Evolutionary conservation across 192 early-diverging fungal genomes (phyloP).

Genomic region (Kickxella alabastrina): DNA sequence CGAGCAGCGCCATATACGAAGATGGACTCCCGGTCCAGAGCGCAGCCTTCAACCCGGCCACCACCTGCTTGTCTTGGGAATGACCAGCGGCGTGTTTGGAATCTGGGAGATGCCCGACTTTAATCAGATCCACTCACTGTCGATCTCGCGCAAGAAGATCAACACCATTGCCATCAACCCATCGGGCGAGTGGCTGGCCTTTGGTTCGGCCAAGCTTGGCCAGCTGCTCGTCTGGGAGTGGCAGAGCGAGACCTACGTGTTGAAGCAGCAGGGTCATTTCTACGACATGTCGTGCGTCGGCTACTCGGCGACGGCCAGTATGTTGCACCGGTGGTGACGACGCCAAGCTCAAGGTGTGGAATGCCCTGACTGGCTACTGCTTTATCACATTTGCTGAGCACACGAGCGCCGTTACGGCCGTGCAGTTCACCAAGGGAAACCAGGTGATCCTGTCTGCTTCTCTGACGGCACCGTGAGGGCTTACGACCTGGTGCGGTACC

Average conservation of each 20-base stretch:
- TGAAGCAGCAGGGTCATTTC: slow-evolving; percentile 98
- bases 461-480: slow-evolving; percentile 97
- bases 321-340: slow-evolving; percentile 94
- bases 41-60: slow-evolving; percentile 67
- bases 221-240: slow-evolving; percentile 99
- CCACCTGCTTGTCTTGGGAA: slow-evolving; percentile 82
- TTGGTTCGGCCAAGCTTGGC: slow-evolving; percentile 86
- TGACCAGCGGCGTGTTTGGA: slow-evolving; percentile 92
- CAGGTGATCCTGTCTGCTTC: slow-evolving; percentile 93
- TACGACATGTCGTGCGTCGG: slow-evolving; percentile 88
- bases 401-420: slow-evolving; percentile 67
- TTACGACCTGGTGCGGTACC: slow-evolving; percentile 93
- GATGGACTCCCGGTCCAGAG: slow-evolving; percentile 78
- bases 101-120: slow-evolving; percentile 97
- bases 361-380: slow-evolving; percentile 91
- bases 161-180: slow-evolving; percentile 83
- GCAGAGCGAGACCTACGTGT: slow-evolving; percentile 98
- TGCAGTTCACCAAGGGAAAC: slow-evolving; percentile 86
- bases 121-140: slow-evolving; percentile 89
- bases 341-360: slow-evolving; percentile 98
- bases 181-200: slow-evolving; percentile 95
- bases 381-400: slow-evolving; percentile 98
- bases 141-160: slow-evolving; percentile 93
- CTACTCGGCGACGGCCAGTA: slow-evolving; percentile 93
- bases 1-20: slow-evolving; percentile 61